Evolutionary conservation across 1,139 yeast species (phyloP), one percentile per base, ranked within the genome.

Genomic region (Hansenula sp.): DNA sequence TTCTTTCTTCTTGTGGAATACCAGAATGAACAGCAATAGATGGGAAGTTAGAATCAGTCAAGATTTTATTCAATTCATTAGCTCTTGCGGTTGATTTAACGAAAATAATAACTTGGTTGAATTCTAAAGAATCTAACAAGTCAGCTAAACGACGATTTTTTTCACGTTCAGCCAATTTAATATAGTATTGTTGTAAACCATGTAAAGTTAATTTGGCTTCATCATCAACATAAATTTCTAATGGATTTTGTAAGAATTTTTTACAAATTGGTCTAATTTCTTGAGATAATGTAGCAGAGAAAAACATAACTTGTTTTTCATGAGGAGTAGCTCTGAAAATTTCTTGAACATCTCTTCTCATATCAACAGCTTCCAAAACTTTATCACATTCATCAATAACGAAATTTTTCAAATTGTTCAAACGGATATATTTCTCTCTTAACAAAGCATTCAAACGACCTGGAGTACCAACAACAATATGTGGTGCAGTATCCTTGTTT

Each of bases 281-380:
- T 66, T 81, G 88, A 40, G 96, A 83, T 60, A 93, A 77, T 47
- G 99, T 93, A 55, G 99, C 99, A 47, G 96, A 87, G 70, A 93
- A 93, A 97, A 93, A 93, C 98, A 93, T 91, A 48, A 93, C 99
- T 76, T 93, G 99, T 73, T 93, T 93, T 68, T 93, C 96, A 71
- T 88, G 96, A 53, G 99, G 99, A 45, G 99, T 93, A 50, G 89
- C 88, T 68, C 97, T 85, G 83, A 93, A 93, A 55, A 93, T 88
- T 66, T 91, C 98, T 74, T 93, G 99, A 47, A 93, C 97, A 63
- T 93, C 99, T 68, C 96, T 85, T 77, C 99, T 86, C 99, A 93
- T 93, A 62, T 86, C 95, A 60, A 87, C 68, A 48, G 81, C 76
- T 71, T 93, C 99, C 66, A 93, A 79, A 48, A 93, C 98, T 74